Evolutionary conservation across 2,329 filamentous ascomycete genomes (phyloP).

Genomic region (Pseudogymnoascus destructans): DNA sequence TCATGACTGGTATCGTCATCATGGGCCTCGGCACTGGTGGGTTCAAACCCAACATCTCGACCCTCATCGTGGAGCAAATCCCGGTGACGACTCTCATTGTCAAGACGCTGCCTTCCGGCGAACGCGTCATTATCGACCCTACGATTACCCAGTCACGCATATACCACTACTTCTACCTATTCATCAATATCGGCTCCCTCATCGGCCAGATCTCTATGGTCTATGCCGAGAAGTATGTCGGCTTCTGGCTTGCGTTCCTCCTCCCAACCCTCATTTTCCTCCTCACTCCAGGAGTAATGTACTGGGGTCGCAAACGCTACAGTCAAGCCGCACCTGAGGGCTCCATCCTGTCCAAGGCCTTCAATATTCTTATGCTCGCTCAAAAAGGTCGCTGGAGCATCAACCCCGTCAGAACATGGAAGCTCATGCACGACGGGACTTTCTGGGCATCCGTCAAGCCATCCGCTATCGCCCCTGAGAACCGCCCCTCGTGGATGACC

Average conservation of each 20-base stretch:
- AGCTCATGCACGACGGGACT: conserved; percentile 39
- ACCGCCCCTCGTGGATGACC: conserved; percentile 61
- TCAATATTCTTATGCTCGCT: conserved; percentile 41
- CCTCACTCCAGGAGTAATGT: conserved; percentile 45
- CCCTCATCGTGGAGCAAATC: conserved; percentile 26
- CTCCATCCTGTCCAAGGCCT: conserved; percentile 49
- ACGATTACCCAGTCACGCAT: conserved; percentile 25
- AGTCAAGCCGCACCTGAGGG: conserved; percentile 45
- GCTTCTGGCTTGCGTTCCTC: conserved; percentile 36
- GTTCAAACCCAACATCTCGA: conserved; percentile 31
- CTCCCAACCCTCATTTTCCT: conserved; percentile 31
- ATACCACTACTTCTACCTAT: conserved; percentile 35
- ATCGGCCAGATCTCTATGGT: conserved; percentile 33
- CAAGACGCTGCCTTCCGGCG: conserved; percentile 20
- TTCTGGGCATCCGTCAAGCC: conserved; percentile 51
- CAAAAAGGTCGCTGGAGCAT: conserved; percentile 43
- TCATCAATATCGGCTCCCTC: conserved; percentile 39
- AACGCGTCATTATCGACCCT: conserved; percentile 26
- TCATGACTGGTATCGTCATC: conserved; percentile 37
- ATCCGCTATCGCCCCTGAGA: conserved; percentile 40
- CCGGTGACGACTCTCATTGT: conserved; percentile 19
- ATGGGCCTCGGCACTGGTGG: conserved; percentile 35
- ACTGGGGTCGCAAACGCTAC: conserved; percentile 44
- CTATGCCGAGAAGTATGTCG: conserved; percentile 40
- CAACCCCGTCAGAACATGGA: conserved; percentile 40